phyloP scores from a whole-genome alignment of 169 alveolate genomes.

The Plasmodium gaboni region DNA sequence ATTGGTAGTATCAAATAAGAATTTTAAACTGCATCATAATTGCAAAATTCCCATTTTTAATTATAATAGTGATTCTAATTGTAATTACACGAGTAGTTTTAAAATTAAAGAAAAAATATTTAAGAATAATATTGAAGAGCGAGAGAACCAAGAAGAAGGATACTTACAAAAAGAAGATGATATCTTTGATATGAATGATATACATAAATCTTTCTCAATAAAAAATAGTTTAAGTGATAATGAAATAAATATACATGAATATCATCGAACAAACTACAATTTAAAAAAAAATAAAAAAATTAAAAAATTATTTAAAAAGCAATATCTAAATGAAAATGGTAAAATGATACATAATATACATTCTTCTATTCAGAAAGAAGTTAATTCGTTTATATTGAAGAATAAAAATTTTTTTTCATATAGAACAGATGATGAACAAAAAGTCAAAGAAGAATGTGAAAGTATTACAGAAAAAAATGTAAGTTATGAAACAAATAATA shows the following conservation, averaged over 20 bases:
- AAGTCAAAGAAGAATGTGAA: not conserved
- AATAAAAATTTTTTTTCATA: too few relatives aligned
- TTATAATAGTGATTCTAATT: slow-evolving; percentile 2
- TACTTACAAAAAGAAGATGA: not conserved
- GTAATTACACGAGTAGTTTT: not conserved
- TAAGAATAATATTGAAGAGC: too few relatives aligned
- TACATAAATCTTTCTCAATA: not conserved
- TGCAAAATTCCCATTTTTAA: not conserved
- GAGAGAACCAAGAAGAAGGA: not conserved
- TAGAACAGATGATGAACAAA: too few relatives aligned
- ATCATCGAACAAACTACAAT: not conserved
- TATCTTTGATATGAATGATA: not conserved
- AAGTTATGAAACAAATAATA: not conserved
- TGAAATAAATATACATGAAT: not conserved
- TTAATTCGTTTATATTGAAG: too few relatives aligned
- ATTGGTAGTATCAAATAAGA: too few relatives aligned
- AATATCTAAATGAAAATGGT: not conserved
- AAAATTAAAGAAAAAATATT: not conserved
- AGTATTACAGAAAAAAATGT: not conserved
- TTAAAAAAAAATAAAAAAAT: not conserved
- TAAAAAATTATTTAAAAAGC: not conserved
- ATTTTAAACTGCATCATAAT: too few relatives aligned
- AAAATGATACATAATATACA: not conserved
- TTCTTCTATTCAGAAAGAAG: too few relatives aligned
- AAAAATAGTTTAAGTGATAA: not conserved